Evolutionary conservation across 352 stramenopile genomes (phyloP).

Genomic region (Globisporangium mamillatum): DNA sequence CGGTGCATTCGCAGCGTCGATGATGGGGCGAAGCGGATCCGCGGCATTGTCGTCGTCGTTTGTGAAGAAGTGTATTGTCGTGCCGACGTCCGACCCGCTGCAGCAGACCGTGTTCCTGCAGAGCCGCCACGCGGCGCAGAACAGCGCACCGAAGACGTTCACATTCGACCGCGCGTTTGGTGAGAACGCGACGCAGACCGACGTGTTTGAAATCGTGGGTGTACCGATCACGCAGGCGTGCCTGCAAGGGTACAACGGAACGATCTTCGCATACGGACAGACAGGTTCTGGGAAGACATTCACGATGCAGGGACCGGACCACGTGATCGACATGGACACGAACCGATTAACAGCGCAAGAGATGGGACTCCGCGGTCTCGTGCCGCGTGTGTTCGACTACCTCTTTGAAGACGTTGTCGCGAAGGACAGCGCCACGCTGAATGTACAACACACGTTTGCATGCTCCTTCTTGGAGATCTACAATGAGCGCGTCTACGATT

Average conservation of each 20-base stretch:
- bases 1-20: slow-evolving; percentile 20
- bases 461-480: slow-evolving; percentile 95
- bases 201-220: slow-evolving; percentile 89
- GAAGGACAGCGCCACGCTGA: slow-evolving; percentile 15
- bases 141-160: slow-evolving; percentile 53
- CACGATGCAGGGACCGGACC: slow-evolving; percentile 80
- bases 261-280: slow-evolving; percentile 86
- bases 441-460: slow-evolving; percentile 62
- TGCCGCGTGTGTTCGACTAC: slow-evolving; percentile 81
- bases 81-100: slow-evolving; percentile 36
- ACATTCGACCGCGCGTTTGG: slow-evolving; percentile 92
- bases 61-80: slow-evolving; percentile 62
- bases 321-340: slow-evolving; percentile 52
- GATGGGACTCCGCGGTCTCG: slow-evolving; percentile 52
- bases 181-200: slow-evolving; percentile 86
- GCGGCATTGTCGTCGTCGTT: slow-evolving; percentile 20
- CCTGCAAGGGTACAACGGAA: slow-evolving; percentile 83
- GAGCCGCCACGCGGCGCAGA: slow-evolving; percentile 31
- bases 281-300: slow-evolving; percentile 85
- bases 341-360: slow-evolving; percentile 27
- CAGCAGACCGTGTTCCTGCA: slow-evolving; percentile 66
- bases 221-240: slow-evolving; percentile 80
- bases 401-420: slow-evolving; percentile 61
- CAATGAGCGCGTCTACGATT: slow-evolving; percentile 93
- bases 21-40: neutral